Evolutionary conservation across 73 alveolate species (phyloP).

Genomic region (Paramecium tetraurelia): DNA sequence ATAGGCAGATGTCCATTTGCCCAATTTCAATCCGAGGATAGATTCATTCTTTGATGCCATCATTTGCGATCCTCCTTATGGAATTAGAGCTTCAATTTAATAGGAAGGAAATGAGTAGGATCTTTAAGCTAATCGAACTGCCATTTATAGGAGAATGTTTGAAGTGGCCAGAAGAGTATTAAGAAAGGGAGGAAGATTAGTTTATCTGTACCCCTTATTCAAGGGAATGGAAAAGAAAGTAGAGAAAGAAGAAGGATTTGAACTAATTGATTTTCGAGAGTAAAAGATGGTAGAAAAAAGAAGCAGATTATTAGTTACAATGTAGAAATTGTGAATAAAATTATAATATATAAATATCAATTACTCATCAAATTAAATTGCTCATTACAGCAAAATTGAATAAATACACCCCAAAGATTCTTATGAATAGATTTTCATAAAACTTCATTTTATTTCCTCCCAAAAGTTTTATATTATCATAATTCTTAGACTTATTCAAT

Average conservation of each 20-base stretch:
- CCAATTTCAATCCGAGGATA: conserved; percentile 10
- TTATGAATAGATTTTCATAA: neutral
- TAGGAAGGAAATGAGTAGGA: conserved; percentile 55
- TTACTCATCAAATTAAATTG: neutral
- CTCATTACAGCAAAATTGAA: conserved; percentile 16
- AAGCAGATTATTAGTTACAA: conserved; percentile 57
- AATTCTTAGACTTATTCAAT: neutral
- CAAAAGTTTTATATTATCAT: neutral
- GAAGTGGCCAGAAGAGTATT: conserved; percentile 81
- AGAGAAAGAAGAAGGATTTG: conserved; percentile 60
- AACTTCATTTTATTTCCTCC: neutral
- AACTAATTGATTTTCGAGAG: conserved; percentile 49
- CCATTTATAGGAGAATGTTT: conserved; percentile 75
- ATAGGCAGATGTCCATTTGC: conserved; percentile 21
- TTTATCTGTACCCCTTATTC: conserved; percentile 91
- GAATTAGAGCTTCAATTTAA: conserved; percentile 89
- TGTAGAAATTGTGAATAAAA: conserved; percentile 35
- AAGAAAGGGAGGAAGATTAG: conserved; percentile 92
- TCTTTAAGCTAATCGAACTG: conserved; percentile 49
- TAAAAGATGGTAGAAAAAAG: conserved; percentile 48
- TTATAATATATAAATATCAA: neutral
- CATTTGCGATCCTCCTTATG: conserved; percentile 99
- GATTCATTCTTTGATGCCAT: conserved; percentile 90
- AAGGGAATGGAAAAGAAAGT: conserved; percentile 78
- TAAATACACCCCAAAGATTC: neutral